phyloP scores from a whole-genome alignment of 176 grass and related monocot species.

The Poa pratensis region DNA sequence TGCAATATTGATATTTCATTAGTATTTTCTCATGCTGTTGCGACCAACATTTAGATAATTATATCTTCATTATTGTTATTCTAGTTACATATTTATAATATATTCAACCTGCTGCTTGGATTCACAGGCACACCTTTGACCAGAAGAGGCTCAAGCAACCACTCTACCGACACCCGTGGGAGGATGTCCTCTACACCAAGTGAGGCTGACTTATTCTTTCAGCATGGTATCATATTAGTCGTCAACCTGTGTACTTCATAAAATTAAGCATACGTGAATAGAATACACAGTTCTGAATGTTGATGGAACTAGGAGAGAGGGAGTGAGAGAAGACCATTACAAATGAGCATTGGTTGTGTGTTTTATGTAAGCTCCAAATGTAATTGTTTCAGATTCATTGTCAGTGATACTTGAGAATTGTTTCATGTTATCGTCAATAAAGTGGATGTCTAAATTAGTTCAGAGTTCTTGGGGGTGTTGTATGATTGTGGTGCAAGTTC shows the following conservation, averaged over 20 bases:
- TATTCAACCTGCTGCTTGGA: conserved; percentile 20
- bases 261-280: conserved; percentile 33
- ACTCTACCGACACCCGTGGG: conserved; percentile 97
- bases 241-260: conserved; percentile 39
- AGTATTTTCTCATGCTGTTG: not conserved
- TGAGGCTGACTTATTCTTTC: conserved; percentile 54
- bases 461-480: not conserved
- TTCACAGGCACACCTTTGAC: conserved; percentile 86
- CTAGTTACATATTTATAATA: not conserved
- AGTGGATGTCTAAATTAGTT: not conserved
- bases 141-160: conserved; percentile 99
- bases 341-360: conserved; percentile 31
- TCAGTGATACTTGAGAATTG: conserved; percentile 25
- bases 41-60: not conserved
- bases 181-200: conserved; percentile 99
- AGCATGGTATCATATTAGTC: not conserved
- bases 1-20: not conserved
- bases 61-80: not conserved
- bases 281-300: conserved; percentile 31
- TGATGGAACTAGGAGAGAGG: conserved; percentile 35
- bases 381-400: not conserved
- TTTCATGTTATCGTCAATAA: conserved; percentile 16
- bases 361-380: conserved; percentile 44
- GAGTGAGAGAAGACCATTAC: conserved; percentile 16
- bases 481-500: conserved; percentile 6